Base-by-base conservation (phyloP, 305 asterid genomes). In the Euphrasia arctica region DNA sequence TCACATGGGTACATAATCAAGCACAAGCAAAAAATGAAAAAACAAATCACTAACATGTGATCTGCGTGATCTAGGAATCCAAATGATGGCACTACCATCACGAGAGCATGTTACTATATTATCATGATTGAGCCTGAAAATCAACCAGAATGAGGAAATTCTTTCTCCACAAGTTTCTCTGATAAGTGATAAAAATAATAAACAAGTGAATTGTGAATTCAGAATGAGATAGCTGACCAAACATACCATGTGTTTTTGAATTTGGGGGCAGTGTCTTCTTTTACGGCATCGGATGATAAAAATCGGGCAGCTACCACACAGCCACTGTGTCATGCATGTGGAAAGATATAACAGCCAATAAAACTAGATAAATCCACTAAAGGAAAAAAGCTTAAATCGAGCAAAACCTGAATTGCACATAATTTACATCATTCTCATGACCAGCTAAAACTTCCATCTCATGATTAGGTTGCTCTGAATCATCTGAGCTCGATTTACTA, bases 31-130 rank as follows among this genome's bases (percentile, higher is more conserved):
- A 65, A 58, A 12, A 63, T 27, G 36, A 75, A 32, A 32, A 32
- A 32, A 42, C 59, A 14, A 62, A 66, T 63, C 68, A 69, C 92
- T 79, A 70, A 90, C 99, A 78, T 90, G 96, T 15, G 97, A 93
- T 78, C 96, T 83, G 58, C 96, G 97, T 56, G 97, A 86, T 85
- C 90, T 88, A 63, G 97, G 99, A 59, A 86, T 83, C 99, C 99
- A 93, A 72, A 93, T 93, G 69, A 93, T 93, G 67, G 99, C 99
- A 75, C 99, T 93, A 69, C 99, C 99, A 82, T 93, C 99, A 47
- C 99, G 96, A 73, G 99, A 93, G 77, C 99, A 93, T 13, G 99
- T 93, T 71, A 93, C 99, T 36, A 93, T 93, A 77, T 88, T 90
- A 75, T 93, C 99, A 63, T 93, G 95, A 81, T 85, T 90, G 81